Percentiles rank a stretch among this genome's conserved stretches.
These are phyloP conservation scores for Teratosphaeria pseudoeucalypti DNA, from an alignment of 2,329 filamentous ascomycete genomes.

Conservation along the genomic window DNA sequence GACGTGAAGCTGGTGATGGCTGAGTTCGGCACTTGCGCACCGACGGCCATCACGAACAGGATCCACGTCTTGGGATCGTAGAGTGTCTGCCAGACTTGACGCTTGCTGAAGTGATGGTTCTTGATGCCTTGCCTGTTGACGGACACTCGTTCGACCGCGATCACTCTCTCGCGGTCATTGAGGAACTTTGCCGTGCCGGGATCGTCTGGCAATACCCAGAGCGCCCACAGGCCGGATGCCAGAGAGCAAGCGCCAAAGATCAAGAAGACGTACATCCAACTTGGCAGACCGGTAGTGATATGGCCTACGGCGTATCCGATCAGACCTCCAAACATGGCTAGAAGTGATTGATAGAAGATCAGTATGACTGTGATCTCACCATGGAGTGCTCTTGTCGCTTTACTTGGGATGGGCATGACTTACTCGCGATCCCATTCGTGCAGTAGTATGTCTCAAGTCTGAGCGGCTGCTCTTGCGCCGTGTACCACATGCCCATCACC, in stretches of 20 bases:
- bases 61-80: constrained; percentile 51
- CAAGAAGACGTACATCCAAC: constrained; percentile 48
- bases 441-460: constrained; percentile 47
- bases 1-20: constrained; percentile 28
- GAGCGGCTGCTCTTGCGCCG: constrained; percentile 36
- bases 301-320: constrained; percentile 51
- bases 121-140: constrained; percentile 45
- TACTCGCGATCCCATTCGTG: constrained; percentile 47
- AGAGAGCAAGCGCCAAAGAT: constrained; percentile 36
- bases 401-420: too few relatives aligned
- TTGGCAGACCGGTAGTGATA: constrained; percentile 40
- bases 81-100: constrained; percentile 36
- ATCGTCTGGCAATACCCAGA: constrained; percentile 33
- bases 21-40: constrained; percentile 48
- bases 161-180: constrained; percentile 29
- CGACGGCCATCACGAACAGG: constrained; percentile 53
- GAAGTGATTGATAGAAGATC: too few relatives aligned
- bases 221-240: constrained; percentile 24
- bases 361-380: too few relatives aligned
- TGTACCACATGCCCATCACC: constrained; percentile 28
- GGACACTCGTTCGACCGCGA: constrained; percentile 44
- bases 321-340: constrained; percentile 48
- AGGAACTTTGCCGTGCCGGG: constrained; percentile 37
- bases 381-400: too few relatives aligned
- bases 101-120: constrained; percentile 35